Evolutionary conservation across 2,329 filamentous ascomycete genomes (phyloP).

Genomic region (Alternaria ethzedia): DNA sequence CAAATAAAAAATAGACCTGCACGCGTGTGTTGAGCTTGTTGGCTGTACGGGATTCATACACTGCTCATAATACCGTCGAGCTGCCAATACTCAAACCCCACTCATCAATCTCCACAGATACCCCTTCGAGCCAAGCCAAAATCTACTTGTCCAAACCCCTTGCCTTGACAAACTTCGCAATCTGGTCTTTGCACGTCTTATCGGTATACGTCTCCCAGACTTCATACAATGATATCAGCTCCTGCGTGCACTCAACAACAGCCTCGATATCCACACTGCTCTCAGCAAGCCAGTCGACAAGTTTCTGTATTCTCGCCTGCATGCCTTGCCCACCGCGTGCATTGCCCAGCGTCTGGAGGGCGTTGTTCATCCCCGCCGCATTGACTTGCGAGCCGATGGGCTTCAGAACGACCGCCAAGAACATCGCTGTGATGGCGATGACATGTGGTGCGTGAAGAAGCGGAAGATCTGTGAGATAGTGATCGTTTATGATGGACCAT

Average conservation of each 20-base stretch:
- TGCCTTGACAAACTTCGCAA: constrained; percentile 67
- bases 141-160: constrained; percentile 63
- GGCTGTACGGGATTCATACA: neutral
- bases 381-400: constrained; percentile 62
- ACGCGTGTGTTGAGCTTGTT: neutral
- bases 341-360: constrained; percentile 46
- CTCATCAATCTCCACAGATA: neutral
- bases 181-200: constrained; percentile 68
- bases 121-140: constrained; percentile 3
- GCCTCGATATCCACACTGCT: constrained; percentile 83
- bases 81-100: neutral
- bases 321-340: constrained; percentile 36
- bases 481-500: constrained; percentile 87
- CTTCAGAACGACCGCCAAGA: constrained; percentile 82
- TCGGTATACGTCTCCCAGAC: constrained; percentile 71
- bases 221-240: constrained; percentile 89
- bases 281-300: constrained; percentile 84
- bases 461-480: constrained; percentile 90
- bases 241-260: constrained; percentile 88
- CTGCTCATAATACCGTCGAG: neutral
- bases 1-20: neutral
- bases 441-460: constrained; percentile 85
- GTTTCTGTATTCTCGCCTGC: constrained; percentile 66
- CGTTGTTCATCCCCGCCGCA: constrained; percentile 49
- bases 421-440: constrained; percentile 84